Evolutionary conservation across 129 eudicot genomes (phyloP).

Genomic region (Arctium lappa): DNA sequence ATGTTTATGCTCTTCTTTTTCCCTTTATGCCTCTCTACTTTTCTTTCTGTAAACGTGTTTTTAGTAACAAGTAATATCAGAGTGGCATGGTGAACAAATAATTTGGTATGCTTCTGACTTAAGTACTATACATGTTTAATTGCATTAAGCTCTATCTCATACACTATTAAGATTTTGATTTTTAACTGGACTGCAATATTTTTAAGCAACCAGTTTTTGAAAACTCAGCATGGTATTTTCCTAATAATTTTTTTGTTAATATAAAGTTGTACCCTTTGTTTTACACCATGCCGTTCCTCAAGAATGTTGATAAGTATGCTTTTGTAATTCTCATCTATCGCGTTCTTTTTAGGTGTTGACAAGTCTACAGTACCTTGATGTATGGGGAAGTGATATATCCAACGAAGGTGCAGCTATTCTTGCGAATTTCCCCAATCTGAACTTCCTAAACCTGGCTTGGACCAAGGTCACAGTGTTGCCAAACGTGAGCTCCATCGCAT

Average conservation of each 20-base stretch:
- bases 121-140: background rate
- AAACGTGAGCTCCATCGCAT: conserved; percentile 39
- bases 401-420: conserved; percentile 53
- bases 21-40: background rate
- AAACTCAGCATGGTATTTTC: background rate
- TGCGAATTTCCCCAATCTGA: conserved; percentile 50
- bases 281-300: background rate
- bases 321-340: background rate
- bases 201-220: background rate
- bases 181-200: no score
- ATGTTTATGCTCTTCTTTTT: background rate
- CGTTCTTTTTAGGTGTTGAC: conserved; percentile 51
- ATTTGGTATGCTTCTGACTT: background rate
- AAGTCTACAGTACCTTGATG: conserved; percentile 73
- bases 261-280: background rate
- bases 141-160: background rate
- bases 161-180: background rate
- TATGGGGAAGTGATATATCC: conserved; percentile 87
- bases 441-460: conserved; percentile 77
- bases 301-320: background rate
- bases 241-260: no score
- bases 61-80: background rate
- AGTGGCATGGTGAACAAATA: no score
- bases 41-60: background rate
- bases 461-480: conserved; percentile 70